These are phyloP conservation scores for Mycena polygramma DNA, from an alignment of 768 basidiomycete genomes.

Conservation along the genomic window DNA sequence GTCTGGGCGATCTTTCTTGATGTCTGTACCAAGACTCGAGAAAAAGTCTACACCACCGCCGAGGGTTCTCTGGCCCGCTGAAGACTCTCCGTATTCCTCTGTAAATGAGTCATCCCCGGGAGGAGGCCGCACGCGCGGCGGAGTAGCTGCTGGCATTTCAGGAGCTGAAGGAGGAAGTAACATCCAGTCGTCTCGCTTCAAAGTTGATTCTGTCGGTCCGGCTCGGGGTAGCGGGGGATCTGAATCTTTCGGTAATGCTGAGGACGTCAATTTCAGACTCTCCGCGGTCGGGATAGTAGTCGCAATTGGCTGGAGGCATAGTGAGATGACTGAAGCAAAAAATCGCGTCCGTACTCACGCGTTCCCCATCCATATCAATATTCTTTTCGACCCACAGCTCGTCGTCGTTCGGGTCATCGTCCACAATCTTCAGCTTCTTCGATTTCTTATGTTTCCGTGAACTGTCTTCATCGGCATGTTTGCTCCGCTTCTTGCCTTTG, in stretches of 20 bases:
- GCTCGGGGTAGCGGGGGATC: conserved; percentile 63
- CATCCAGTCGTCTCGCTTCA: conserved; percentile 94
- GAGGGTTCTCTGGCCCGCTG: conserved; percentile 58
- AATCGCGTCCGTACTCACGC: conserved; percentile 56
- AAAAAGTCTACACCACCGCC: conserved; percentile 89
- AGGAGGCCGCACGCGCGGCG: conserved; percentile 39
- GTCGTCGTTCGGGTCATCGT: conserved; percentile 81
- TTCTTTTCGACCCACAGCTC: conserved; percentile 93
- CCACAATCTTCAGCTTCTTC: conserved; percentile 64
- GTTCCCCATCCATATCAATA: conserved; percentile 81
- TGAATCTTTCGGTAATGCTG: conserved; percentile 60
- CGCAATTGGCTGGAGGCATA: conserved; percentile 64
- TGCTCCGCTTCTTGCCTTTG: conserved; percentile 69
- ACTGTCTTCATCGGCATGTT: conserved; percentile 57
- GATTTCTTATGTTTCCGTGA: conserved; percentile 48
- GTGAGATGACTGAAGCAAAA: conserved; percentile 33
- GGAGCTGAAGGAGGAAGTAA: conserved; percentile 60
- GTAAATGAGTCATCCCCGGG: conserved; percentile 66
- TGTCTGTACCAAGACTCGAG: conserved; percentile 84
- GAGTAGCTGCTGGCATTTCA: conserved; percentile 40
- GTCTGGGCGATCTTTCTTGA: conserved; percentile 71
- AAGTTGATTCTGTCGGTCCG: conserved; percentile 60
- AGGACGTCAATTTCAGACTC: conserved; percentile 76
- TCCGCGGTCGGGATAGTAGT: conserved; percentile 84
- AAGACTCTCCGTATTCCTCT: conserved; percentile 74